Evolutionary conservation across 352 stramenopile species (phyloP).

Genomic region (Aphanomyces cochlioides): DNA sequence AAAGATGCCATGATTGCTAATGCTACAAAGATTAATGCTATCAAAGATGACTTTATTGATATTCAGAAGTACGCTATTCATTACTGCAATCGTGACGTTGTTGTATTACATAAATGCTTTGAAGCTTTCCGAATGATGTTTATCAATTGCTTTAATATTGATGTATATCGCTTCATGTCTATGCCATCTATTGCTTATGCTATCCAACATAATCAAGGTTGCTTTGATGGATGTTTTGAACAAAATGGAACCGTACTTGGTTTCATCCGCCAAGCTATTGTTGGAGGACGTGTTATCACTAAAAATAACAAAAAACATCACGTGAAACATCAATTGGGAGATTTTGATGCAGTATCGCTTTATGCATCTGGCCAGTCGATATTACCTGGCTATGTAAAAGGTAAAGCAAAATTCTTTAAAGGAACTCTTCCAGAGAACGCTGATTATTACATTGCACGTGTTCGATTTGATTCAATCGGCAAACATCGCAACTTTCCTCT

Average conservation of each 20-base stretch:
- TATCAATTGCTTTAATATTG: slow-evolving; percentile 22
- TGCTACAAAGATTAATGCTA: slow-evolving; percentile 29
- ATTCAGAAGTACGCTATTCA: slow-evolving; percentile 29
- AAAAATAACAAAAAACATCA: slow-evolving; percentile 28
- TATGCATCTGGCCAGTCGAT: slow-evolving; percentile 20
- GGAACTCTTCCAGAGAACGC: slow-evolving; percentile 16
- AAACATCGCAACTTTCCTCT: slow-evolving; percentile 27
- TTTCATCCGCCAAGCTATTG: slow-evolving; percentile 28
- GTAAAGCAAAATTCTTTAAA: slow-evolving; percentile 28
- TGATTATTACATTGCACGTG: slow-evolving; percentile 27
- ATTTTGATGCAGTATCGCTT: slow-evolving; percentile 28
- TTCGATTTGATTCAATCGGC: slow-evolving; percentile 27
- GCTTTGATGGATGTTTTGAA: slow-evolving; percentile 27
- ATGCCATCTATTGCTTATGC: slow-evolving; percentile 25
- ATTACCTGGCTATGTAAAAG: slow-evolving; percentile 25
- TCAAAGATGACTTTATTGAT: slow-evolving; percentile 19
- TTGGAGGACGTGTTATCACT: slow-evolving; percentile 31
- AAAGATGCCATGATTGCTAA: slow-evolving; percentile 27
- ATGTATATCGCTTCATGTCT: too few relatives aligned
- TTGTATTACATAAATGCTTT: slow-evolving; percentile 29
- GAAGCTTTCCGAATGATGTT: slow-evolving; percentile 26
- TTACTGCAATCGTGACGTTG: slow-evolving; percentile 32
- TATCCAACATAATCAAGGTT: slow-evolving; percentile 29
- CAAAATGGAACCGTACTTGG: slow-evolving; percentile 23
- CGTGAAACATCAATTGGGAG: slow-evolving; percentile 23